These are phyloP conservation scores for Phaeophleospora eucalypticola DNA, from an alignment of 2,329 filamentous ascomycete species.

Conservation along the genomic window DNA sequence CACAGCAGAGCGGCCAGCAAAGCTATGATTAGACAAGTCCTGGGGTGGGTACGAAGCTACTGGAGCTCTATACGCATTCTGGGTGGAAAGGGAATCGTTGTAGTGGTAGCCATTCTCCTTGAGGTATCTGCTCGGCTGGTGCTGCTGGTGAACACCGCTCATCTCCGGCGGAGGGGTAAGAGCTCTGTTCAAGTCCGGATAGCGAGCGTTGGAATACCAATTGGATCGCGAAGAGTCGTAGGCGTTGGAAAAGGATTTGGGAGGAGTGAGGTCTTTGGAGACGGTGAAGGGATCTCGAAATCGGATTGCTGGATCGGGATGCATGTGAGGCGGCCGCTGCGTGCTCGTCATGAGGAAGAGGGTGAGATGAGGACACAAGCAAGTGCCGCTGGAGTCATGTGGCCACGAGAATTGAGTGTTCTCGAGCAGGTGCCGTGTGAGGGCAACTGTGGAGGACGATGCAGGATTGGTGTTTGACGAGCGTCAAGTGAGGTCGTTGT, in stretches of 20 bases:
- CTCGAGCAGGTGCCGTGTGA: constrained; percentile 12
- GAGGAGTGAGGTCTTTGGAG: constrained; percentile 23
- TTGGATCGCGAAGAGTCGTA: constrained; percentile 13
- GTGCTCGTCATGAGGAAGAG: constrained; percentile 26
- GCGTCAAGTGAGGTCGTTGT: constrained; percentile 9
- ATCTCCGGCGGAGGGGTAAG: constrained; percentile 37
- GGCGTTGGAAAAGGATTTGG: constrained; percentile 8
- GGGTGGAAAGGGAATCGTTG: constrained; percentile 17
- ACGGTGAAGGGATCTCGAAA: constrained; percentile 33
- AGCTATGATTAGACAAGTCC: constrained; percentile 11
- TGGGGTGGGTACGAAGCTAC: constrained; percentile 17
- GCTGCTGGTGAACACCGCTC: constrained; percentile 25
- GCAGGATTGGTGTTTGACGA: constrained; percentile 3
- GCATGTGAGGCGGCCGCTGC: constrained; percentile 28
- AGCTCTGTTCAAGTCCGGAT: constrained; percentile 21
- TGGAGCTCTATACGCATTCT: constrained; percentile 22
- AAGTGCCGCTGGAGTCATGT: constrained; percentile 14
- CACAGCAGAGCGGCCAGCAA: constrained; percentile 8
- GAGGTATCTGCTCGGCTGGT: constrained; percentile 20
- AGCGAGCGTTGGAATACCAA: constrained; percentile 19
- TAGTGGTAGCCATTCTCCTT: constrained; percentile 28
- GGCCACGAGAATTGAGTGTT: constrained; percentile 3
- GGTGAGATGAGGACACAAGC: constrained; percentile 9
- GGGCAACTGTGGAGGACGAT: constrained; percentile 5
- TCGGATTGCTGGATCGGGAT: constrained; percentile 31